These are phyloP conservation scores for Barnettozyma sucrosica DNA, from an alignment of 805 yeast genomes.

Conservation along the genomic window DNA sequence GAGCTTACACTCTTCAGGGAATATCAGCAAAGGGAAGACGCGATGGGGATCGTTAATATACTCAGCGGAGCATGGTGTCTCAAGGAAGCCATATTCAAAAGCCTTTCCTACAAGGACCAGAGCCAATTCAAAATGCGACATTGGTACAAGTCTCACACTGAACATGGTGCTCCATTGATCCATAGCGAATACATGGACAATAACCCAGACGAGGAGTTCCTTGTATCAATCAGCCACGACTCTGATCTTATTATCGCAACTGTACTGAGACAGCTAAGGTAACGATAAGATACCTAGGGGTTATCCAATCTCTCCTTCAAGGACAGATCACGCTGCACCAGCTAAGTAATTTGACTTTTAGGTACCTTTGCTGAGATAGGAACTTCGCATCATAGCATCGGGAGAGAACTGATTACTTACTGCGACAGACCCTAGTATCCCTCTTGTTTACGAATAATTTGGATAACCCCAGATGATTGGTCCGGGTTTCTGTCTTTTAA, in stretches of 20 bases:
- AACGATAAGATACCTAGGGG: no score
- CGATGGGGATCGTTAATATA: constrained; percentile 27
- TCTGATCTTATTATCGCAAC: constrained; percentile 51
- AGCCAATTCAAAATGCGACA: constrained; percentile 44
- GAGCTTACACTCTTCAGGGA: constrained; percentile 35
- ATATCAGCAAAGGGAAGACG: constrained; percentile 15
- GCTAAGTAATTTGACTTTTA: no score
- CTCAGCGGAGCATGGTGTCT: constrained; percentile 65
- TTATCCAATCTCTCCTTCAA: no score
- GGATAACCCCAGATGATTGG: no score
- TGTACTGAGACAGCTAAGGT: constrained; percentile 37
- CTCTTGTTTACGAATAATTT: no score
- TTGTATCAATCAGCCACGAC: constrained; percentile 61
- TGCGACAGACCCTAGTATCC: no score
- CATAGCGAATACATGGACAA: constrained; percentile 30
- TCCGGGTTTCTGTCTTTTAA: no score
- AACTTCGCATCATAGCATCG: no score
- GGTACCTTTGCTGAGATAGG: no score
- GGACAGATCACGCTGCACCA: no score
- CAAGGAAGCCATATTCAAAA: constrained; percentile 70
- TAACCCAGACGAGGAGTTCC: constrained; percentile 38
- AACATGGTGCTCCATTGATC: constrained; percentile 37
- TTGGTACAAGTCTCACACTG: constrained; percentile 48
- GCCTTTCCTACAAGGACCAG: constrained; percentile 46
- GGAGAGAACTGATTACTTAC: no score